Conservation (phyloP, 1,139 yeast genomes). For the Groenewaldozyma sp. region DNA sequence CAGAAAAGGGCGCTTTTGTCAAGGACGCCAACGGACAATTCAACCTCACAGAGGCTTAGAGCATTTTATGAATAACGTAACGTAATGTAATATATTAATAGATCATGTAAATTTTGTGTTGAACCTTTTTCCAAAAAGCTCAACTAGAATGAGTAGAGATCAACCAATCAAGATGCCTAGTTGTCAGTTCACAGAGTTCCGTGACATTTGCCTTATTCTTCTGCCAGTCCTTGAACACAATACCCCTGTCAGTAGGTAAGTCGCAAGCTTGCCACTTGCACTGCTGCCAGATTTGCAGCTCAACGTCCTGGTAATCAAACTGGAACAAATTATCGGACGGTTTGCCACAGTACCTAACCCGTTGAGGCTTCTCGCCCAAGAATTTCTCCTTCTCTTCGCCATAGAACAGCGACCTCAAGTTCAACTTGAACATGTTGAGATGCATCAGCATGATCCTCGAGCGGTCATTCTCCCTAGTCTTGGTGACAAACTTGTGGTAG, state of each 20-base stretch:
- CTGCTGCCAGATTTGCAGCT: conserved; percentile 50
- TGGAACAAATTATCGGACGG: conserved; percentile 43
- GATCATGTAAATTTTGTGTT: not conserved
- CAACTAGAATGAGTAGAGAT: not conserved
- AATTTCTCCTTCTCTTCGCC: conserved; percentile 30
- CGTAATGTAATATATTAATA: not conserved
- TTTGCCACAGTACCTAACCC: conserved; percentile 45
- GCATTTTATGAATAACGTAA: not conserved
- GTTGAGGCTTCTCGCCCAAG: conserved; percentile 36
- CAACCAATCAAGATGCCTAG: conserved; percentile 26
- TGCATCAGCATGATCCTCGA: conserved; percentile 51
- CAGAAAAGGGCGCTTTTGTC: conserved; percentile 52
- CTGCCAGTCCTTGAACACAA: conserved; percentile 39
- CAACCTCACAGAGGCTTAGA: not conserved
- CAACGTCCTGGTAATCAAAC: conserved; percentile 41
- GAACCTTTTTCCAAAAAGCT: not conserved
- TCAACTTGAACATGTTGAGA: conserved; percentile 56
- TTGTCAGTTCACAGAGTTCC: conserved; percentile 22
- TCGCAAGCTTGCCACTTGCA: conserved; percentile 53
- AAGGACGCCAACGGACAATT: conserved; percentile 20
- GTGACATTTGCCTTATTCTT: conserved; percentile 35
- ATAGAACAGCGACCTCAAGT: conserved; percentile 34
- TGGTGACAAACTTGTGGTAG: conserved; percentile 22
- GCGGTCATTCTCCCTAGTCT: conserved; percentile 19
- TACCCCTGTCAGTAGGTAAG: conserved; percentile 26